These are phyloP conservation scores for Arthroderma sp. DNA, from an alignment of 2,329 filamentous ascomycete genomes.

Conservation along the genomic window DNA sequence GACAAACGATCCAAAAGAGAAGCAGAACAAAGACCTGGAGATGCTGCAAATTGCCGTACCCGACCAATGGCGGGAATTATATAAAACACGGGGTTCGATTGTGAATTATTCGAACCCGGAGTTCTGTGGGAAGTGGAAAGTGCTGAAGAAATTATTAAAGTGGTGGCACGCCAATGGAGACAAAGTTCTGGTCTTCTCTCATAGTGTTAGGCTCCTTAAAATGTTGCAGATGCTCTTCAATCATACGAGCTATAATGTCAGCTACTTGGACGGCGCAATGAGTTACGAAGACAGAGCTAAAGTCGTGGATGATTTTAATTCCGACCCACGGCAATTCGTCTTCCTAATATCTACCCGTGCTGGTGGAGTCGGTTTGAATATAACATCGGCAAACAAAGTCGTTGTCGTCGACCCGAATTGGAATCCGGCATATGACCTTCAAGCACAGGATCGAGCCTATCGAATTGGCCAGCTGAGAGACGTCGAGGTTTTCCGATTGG, in stretches of 20 bases:
- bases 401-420: conserved; percentile 95
- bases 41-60: conserved; percentile 64
- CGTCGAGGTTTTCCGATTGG: conserved; percentile 86
- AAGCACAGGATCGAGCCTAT: conserved; percentile 92
- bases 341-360: conserved; percentile 92
- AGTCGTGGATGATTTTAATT: conserved; percentile 82
- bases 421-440: conserved; percentile 90
- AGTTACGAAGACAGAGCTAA: conserved; percentile 69
- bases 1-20: conserved; percentile 50
- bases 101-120: conserved; percentile 71
- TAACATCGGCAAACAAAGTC: conserved; percentile 95
- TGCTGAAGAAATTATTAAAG: conserved; percentile 69
- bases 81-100: conserved; percentile 62
- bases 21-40: conserved; percentile 63
- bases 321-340: conserved; percentile 74
- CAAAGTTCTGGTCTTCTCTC: conserved; percentile 91
- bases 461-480: conserved; percentile 86
- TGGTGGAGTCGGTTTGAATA: conserved; percentile 87
- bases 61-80: conserved; percentile 59
- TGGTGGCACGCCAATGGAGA: conserved; percentile 86
- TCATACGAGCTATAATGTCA: conserved; percentile 79
- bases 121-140: conserved; percentile 94
- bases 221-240: conserved; percentile 78
- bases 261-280: conserved; percentile 78
- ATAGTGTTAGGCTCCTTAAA: conserved; percentile 71